A percentile compares a stretch with the other conserved stretches of the same genome.
phyloP scores from a whole-genome alignment of 164 flowering plant genomes.

The Chimonanthus salicifolius region DNA sequence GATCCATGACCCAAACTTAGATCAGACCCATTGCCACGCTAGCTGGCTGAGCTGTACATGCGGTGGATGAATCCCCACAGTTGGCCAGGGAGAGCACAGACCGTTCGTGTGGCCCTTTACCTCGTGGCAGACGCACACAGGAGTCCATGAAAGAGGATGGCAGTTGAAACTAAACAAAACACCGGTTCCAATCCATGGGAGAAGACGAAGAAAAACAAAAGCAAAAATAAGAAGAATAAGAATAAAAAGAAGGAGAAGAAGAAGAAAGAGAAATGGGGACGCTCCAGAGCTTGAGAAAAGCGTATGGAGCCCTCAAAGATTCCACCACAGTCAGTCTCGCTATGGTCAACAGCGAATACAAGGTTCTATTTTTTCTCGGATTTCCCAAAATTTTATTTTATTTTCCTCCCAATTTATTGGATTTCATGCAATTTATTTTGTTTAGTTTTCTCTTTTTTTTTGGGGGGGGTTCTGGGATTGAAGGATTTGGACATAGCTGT shows the following conservation, averaged over 20 bases:
- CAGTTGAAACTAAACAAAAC: no score
- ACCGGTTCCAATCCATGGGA: not conserved
- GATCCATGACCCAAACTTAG: no score
- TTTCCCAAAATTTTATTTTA: not conserved
- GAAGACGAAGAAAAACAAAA: not conserved
- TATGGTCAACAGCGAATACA: constrained; percentile 71
- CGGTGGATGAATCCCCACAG: no score
- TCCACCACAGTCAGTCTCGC: constrained; percentile 76
- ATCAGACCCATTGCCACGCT: no score
- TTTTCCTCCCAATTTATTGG: no score
- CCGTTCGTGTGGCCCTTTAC: no score
- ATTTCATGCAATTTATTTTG: not conserved
- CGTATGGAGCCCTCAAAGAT: constrained; percentile 78
- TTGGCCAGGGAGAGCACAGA: no score
- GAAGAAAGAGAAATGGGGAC: constrained; percentile 41
- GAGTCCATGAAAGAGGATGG: no score
- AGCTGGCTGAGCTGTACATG: no score
- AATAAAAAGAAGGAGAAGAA: not conserved
- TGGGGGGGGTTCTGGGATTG: not conserved
- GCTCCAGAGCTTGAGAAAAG: constrained; percentile 55
- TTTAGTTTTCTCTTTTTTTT: not conserved
- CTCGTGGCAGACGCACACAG: no score
- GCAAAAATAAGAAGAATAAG: not conserved
- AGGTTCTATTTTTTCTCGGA: constrained; percentile 27
- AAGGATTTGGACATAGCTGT: constrained; percentile 85